Percentiles rank a stretch among this genome's conserved stretches.
Evolutionary conservation across 2,329 filamentous ascomycete species (phyloP).

Genomic region (Hypoxylon sp.): DNA sequence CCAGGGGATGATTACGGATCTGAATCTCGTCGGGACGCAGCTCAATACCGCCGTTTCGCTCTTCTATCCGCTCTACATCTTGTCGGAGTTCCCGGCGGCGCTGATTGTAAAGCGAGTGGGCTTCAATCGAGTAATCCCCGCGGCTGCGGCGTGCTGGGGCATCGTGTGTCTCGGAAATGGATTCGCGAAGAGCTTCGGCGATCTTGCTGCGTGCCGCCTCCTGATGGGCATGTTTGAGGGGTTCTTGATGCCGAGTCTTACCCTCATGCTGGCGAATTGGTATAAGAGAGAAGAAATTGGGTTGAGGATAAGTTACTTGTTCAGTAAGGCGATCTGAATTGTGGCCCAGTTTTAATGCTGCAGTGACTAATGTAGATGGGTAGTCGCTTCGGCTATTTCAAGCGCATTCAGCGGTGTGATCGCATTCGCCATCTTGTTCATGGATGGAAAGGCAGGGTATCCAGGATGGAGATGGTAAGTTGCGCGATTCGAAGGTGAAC

Average conservation of each 20-base stretch:
- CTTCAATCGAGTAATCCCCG: conserved; percentile 38
- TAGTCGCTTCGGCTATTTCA: conserved; percentile 37
- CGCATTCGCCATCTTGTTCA: conserved; percentile 39
- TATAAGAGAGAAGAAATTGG: conserved; percentile 44
- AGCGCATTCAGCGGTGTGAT: conserved; percentile 41
- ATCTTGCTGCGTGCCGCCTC: conserved; percentile 38
- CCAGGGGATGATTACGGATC: conserved; percentile 40
- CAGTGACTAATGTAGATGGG: not conserved
- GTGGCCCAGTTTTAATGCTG: not conserved
- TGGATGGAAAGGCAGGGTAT: conserved; percentile 39
- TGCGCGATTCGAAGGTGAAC: not conserved
- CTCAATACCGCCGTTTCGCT: conserved; percentile 41
- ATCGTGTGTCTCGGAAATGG: conserved; percentile 39
- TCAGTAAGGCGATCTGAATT: conserved; percentile 18
- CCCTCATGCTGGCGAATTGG: conserved; percentile 43
- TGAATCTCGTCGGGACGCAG: conserved; percentile 38
- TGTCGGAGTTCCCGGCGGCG: conserved; percentile 41
- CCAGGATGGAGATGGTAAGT: conserved; percentile 43
- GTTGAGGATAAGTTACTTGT: conserved; percentile 41
- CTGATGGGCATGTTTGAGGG: conserved; percentile 43
- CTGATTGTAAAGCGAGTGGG: conserved; percentile 39
- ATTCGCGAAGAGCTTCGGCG: conserved; percentile 38
- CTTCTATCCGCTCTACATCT: conserved; percentile 43
- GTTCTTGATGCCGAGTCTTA: conserved; percentile 40
- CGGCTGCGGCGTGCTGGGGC: conserved; percentile 40